A percentile compares a stretch with the other conserved stretches of the same genome.
Conservation (phyloP, 768 basidiomycete species). For the Psilocybe tampanensis region DNA sequence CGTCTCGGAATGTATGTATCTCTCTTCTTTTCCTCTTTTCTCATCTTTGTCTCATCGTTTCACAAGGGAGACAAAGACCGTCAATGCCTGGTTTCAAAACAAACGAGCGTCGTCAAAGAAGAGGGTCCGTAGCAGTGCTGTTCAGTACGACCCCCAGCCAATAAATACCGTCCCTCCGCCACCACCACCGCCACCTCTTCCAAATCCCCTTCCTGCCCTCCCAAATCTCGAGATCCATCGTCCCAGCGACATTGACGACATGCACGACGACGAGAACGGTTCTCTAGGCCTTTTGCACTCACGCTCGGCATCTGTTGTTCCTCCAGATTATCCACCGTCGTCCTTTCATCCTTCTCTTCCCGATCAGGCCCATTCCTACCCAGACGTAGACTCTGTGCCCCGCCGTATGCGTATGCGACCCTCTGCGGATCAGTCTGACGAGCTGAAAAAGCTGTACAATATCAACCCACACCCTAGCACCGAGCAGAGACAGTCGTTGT, state of each 20-base stretch:
- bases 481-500: slow-evolving; percentile 67
- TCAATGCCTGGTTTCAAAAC: slow-evolving; percentile 88
- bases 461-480: slow-evolving; percentile 66
- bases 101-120: slow-evolving; percentile 85
- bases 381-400: slow-evolving; percentile 53
- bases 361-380: slow-evolving; percentile 52
- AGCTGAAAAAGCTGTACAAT: slow-evolving; percentile 67
- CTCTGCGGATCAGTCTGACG: slow-evolving; percentile 64
- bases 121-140: slow-evolving; percentile 42
- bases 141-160: slow-evolving; percentile 32
- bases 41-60: slow-evolving; percentile 14
- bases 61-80: slow-evolving; percentile 79
- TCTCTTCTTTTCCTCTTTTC: slow-evolving; percentile 13
- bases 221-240: slow-evolving; percentile 24
- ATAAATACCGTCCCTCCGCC: slow-evolving; percentile 16
- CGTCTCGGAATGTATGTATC: slow-evolving; percentile 73
- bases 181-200: slow-evolving; percentile 31
- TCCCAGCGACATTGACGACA: slow-evolving; percentile 45
- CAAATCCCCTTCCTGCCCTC: slow-evolving; percentile 22
- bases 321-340: slow-evolving; percentile 33
- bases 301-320: slow-evolving; percentile 35
- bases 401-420: slow-evolving; percentile 69
- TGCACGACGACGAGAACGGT: slow-evolving; percentile 46
- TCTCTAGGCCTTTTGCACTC: slow-evolving; percentile 35
- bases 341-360: slow-evolving; percentile 48